Base-by-base conservation (phyloP, 768 basidiomycete species). In the Pleurotus salmoneostramineus region DNA sequence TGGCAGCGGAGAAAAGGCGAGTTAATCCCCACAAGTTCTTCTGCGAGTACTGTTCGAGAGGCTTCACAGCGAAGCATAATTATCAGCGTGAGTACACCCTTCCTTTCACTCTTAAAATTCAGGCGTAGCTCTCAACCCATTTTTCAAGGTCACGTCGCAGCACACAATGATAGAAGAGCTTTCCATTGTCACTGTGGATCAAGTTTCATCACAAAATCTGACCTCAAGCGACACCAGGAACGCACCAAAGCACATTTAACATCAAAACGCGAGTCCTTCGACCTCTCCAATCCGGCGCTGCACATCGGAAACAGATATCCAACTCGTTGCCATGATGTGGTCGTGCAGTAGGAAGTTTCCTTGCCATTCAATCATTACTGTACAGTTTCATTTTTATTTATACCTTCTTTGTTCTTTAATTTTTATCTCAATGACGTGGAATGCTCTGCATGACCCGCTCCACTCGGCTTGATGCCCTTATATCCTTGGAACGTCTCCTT, bases 41-140 rank as follows among this genome's bases (percentile, higher is more conserved):
- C 21, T 51, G 50, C 50, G 7, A 10, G 12, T 36, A 36, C 11
- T 51, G 50, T 11, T 33, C 12, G 14, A 12, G 50, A 14, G 50
- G 50, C 6, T 51, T 51, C 33, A 51, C 50, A 34, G 50, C 50
- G 6, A 51, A 33, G 33, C 50, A 51, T 36, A 51, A 51, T 21
- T 51, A 51, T 21, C 15, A 51, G 8, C 50, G 50, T 51, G 36
- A 2, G 50, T 35, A 7, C 6, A 2, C 6, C 44, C 10, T 2
- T 6, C 14, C 15, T 6, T 17, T 45, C 44, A 27, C 15, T 45
- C 44, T 11, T 6, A 45, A 2, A n/a, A 4, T 4, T 2, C 6
- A 45, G 2, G 44, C 44, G 8, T 4, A 3, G 44, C n/a, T 6
- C n/a, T 45, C 14, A 6, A n/a, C 33, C 4, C 15, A 21, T 4